These are phyloP conservation scores for Neurospora tetrasperma DNA, from an alignment of 495 filamentous ascomycete species.

Conservation along the genomic window DNA sequence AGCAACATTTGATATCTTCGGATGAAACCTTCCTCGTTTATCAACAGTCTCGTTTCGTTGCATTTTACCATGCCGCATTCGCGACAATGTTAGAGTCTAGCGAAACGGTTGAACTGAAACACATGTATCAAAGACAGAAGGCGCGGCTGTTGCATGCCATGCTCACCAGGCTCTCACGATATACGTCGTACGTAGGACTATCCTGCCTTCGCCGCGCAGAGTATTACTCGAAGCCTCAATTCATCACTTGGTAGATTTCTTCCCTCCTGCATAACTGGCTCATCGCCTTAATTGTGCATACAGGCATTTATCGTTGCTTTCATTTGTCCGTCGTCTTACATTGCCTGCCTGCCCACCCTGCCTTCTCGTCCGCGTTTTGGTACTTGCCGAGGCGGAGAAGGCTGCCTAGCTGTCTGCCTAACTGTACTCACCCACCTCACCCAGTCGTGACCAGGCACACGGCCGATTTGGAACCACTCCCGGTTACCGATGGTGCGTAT, in stretches of 20 bases:
- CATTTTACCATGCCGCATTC: too few species aligned
- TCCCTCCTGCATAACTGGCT: not conserved
- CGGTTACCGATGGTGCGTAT: not conserved
- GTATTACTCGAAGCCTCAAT: not conserved
- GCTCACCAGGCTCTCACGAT: too few species aligned
- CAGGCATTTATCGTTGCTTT: not conserved
- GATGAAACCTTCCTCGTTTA: not conserved
- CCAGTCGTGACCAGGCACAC: not conserved
- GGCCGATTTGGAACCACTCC: not conserved
- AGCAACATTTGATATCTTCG: not conserved
- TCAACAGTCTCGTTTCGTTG: not conserved
- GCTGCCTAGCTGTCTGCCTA: not conserved
- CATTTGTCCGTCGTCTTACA: not conserved
- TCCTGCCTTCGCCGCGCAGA: too few species aligned
- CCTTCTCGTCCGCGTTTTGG: not conserved
- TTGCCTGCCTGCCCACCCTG: not conserved
- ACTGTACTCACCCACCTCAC: not conserved
- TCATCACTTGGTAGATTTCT: not conserved
- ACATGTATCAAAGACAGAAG: not conserved
- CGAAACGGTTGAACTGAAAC: not conserved
- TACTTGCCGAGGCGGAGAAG: not conserved
- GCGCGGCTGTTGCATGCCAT: too few species aligned
- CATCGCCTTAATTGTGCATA: too few species aligned
- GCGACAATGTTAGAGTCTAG: not conserved
- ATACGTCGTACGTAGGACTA: too few species aligned